These are phyloP conservation scores for Saturnispora bothae DNA, from an alignment of 805 yeast species.

Conservation along the genomic window DNA sequence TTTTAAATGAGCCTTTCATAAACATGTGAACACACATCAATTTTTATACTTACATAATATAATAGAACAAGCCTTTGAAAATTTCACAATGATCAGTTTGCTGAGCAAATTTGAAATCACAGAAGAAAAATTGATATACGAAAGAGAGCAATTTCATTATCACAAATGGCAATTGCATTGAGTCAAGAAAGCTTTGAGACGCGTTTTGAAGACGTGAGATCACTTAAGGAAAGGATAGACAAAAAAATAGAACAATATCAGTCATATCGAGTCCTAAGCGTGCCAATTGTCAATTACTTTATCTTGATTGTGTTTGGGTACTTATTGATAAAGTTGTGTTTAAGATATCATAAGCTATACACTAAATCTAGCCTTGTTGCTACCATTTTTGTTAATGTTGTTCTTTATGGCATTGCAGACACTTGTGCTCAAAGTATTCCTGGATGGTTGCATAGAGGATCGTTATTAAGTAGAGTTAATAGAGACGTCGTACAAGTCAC, in stretches of 20 bases:
- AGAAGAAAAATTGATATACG: too few relatives aligned
- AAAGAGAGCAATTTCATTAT: too few relatives aligned
- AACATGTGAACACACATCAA: too few relatives aligned
- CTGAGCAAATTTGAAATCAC: too few relatives aligned
- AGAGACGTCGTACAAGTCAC: background rate
- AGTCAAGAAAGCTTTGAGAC: too few relatives aligned
- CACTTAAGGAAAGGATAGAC: background rate
- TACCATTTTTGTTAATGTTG: constrained; percentile 67
- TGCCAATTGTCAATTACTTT: constrained; percentile 48
- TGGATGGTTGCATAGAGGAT: constrained; percentile 15
- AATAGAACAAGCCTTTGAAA: too few relatives aligned
- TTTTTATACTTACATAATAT: too few relatives aligned
- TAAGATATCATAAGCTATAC: constrained; percentile 51
- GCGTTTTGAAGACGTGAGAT: too few relatives aligned
- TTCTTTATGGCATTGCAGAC: constrained; percentile 85
- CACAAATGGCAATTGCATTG: too few relatives aligned
- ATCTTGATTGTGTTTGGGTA: constrained; percentile 40
- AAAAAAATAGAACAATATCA: constrained; percentile 9
- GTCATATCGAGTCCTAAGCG: constrained; percentile 26
- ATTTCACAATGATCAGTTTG: too few relatives aligned
- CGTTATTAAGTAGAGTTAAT: background rate
- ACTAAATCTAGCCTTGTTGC: constrained; percentile 60
- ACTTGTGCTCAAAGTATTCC: constrained; percentile 72
- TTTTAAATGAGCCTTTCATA: too few relatives aligned
- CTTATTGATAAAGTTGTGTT: constrained; percentile 42